These are phyloP conservation scores for Paxillus ammoniavirescens DNA, from an alignment of 768 basidiomycete species.

Conservation along the genomic window DNA sequence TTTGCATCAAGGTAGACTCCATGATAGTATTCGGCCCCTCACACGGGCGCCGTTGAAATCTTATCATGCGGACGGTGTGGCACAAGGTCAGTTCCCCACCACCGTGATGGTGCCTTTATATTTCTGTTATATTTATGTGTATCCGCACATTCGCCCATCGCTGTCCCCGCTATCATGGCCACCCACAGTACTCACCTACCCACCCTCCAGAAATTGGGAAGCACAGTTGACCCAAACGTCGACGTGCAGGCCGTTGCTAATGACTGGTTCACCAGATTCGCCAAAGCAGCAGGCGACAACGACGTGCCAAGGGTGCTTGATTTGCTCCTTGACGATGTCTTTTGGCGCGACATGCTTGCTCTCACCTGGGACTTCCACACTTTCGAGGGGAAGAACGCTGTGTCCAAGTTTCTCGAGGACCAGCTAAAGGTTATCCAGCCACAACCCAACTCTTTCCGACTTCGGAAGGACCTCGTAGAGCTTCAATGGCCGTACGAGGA, in stretches of 20 bases:
- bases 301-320: slow-evolving; percentile 36
- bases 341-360: slow-evolving; percentile 62
- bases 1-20: too few relatives aligned
- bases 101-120: too few relatives aligned
- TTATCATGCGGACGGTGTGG: too few relatives aligned
- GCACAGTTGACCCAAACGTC: slow-evolving; percentile 29
- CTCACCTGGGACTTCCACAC: slow-evolving; percentile 66
- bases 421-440: slow-evolving; percentile 34
- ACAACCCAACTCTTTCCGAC: slow-evolving; percentile 18
- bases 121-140: too few relatives aligned
- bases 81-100: too few relatives aligned
- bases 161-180: too few relatives aligned
- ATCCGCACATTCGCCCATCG: too few relatives aligned
- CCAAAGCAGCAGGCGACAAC: slow-evolving; percentile 29
- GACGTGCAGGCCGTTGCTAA: slow-evolving; percentile 36
- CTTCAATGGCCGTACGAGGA: slow-evolving; percentile 34
- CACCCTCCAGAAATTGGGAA: slow-evolving; percentile 23
- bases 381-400: slow-evolving; percentile 42
- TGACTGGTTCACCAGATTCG: slow-evolving; percentile 44
- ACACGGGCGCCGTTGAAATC: too few relatives aligned
- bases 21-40: too few relatives aligned
- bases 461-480: slow-evolving; percentile 16
- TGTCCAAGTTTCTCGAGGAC: slow-evolving; percentile 45
- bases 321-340: slow-evolving; percentile 34
- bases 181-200: slow-evolving; percentile 12